Evolutionary conservation across 2,329 filamentous ascomycete species (phyloP), one percentile per base, ranked within the genome.

Genomic region (Zasmidium cellare): DNA sequence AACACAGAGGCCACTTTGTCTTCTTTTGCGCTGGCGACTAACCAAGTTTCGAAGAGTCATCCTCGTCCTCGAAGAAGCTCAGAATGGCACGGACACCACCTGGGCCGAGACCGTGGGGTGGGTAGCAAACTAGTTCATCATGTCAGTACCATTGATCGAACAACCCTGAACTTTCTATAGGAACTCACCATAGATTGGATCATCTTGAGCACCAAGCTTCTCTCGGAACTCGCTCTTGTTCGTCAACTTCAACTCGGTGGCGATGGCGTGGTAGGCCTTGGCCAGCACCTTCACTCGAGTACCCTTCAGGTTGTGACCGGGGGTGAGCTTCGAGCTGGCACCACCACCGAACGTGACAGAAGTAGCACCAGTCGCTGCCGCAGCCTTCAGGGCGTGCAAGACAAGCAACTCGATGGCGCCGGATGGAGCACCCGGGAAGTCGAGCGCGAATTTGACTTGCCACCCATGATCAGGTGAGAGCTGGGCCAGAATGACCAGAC

Each of bases 371-470:
- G 77, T 74, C 9, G 81, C 79, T 1, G 82, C 81, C 11, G 85
- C 81, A 12, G 79, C 78, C 69, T 85, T 84, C 59, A 96, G 81
- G 0, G 88, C 85, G 70, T 88, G 83, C 38, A 89, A 85, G 67
- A 96, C 89, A 44, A 94, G 84, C 44, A 88, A 83, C 77, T 97
- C 92, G 62, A 96, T 96, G 31, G 90, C 88, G 48, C 92, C 92
- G 46, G 86, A 90, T n/a, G 92, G 89, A 0, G 92, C 85, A 23
- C 85, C 86, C 0, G 92, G 92, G 81, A 97, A 96, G 75, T 97
- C 91, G 55, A 97, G 85, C n/a, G 89, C 90, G 80, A 94, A 96
- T 79, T 97, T 97, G 72, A 96, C 88, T 78, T 97, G 92, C 86
- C 91, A 96, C 55, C 92, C 92, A 72, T 96, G 85, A 35, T 84